Conservation (phyloP, 1,139 yeast species). For the Candida gigantensis region DNA sequence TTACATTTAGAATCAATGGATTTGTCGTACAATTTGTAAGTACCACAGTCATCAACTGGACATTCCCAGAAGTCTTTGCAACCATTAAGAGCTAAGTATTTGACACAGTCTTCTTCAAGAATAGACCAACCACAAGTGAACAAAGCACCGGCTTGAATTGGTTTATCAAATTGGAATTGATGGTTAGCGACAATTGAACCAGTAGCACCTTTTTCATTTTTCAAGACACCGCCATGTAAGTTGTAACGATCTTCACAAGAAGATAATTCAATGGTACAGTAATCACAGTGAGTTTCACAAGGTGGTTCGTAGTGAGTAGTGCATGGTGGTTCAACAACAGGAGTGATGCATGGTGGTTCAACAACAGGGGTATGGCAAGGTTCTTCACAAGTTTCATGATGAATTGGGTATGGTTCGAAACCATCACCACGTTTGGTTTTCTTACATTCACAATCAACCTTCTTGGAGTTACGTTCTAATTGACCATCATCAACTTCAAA, state of each 20-base stretch:
- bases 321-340: too few relatives aligned
- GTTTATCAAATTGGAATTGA: slow-evolving; percentile 49
- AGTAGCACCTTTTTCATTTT: slow-evolving; percentile 34
- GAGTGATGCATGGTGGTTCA: too few relatives aligned
- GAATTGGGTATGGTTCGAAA: not conserved
- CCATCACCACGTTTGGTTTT: too few relatives aligned
- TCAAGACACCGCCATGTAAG: slow-evolving; percentile 48
- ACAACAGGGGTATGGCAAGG: too few relatives aligned
- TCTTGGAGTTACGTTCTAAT: slow-evolving; percentile 6
- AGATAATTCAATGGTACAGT: not conserved
- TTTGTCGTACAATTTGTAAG: slow-evolving; percentile 11
- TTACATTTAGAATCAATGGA: slow-evolving; percentile 20
- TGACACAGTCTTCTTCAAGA: slow-evolving; percentile 22
- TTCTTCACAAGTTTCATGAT: not conserved
- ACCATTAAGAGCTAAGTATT: slow-evolving; percentile 12
- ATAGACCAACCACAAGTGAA: slow-evolving; percentile 18
- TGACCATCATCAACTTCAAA: slow-evolving; percentile 11
- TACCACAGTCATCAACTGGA: slow-evolving; percentile 37
- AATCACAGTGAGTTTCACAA: not conserved
- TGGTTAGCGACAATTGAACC: slow-evolving; percentile 48
- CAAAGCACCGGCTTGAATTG: slow-evolving; percentile 17
- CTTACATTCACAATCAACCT: slow-evolving; percentile 1
- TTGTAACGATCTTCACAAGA: slow-evolving; percentile 27
- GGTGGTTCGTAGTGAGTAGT: not conserved
- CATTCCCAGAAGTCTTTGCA: slow-evolving; percentile 31